phyloP scores from a whole-genome alignment of 2,329 filamentous ascomycete genomes.

The Diaporthe citriasiana region DNA sequence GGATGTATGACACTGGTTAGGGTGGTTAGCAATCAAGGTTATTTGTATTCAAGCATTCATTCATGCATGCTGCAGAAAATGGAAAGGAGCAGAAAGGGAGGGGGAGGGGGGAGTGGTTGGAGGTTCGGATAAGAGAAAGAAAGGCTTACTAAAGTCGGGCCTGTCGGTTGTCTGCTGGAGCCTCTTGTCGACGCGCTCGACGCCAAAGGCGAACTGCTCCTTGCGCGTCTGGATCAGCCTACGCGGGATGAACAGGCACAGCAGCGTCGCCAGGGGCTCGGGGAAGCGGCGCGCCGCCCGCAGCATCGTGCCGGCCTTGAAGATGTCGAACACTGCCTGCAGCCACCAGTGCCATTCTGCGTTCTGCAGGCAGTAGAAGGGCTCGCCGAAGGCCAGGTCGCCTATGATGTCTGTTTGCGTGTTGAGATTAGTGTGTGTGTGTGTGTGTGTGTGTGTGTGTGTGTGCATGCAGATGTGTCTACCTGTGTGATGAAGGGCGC shows the following conservation, averaged over 20 bases:
- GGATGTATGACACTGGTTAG: conserved; percentile 30
- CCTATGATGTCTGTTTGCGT: conserved; percentile 44
- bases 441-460: background rate
- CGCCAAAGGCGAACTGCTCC: conserved; percentile 33
- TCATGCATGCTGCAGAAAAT: background rate
- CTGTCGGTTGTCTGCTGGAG: conserved; percentile 32
- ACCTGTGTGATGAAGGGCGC: background rate
- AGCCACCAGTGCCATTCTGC: conserved; percentile 46
- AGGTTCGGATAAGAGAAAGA: no score
- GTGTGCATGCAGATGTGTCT: no score
- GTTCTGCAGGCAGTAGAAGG: conserved; percentile 45
- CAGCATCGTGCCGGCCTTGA: conserved; percentile 34
- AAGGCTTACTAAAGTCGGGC: conserved; percentile 32
- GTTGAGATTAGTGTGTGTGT: background rate
- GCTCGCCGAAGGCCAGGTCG: conserved; percentile 46
- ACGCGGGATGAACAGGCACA: conserved; percentile 34
- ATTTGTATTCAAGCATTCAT: background rate
- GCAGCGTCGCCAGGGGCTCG: conserved; percentile 17
- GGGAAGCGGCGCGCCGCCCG: conserved; percentile 33
- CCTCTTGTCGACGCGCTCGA: conserved; percentile 31
- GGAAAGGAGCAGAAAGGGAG: background rate
- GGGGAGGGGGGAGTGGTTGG: no score
- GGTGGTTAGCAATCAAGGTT: background rate
- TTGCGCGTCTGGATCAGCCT: conserved; percentile 29
- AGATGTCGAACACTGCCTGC: conserved; percentile 42